A percentile compares a stretch with the other conserved stretches of the same genome.
Conservation (phyloP, 2,329 filamentous ascomycete genomes). For the Colletotrichum sp. region DNA sequence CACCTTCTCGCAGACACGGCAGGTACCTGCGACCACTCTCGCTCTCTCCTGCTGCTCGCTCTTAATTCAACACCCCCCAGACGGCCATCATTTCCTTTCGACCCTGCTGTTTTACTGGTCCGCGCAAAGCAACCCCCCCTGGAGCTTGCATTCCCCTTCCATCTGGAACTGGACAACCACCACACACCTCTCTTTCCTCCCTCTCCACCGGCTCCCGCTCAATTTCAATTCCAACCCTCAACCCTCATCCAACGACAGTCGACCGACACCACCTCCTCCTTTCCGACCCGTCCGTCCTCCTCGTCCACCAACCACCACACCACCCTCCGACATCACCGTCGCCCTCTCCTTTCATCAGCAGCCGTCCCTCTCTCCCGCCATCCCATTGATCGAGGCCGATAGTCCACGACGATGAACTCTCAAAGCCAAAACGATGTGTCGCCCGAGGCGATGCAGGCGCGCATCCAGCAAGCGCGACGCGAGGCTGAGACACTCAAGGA, state of each 20-base stretch:
- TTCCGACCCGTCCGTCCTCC: conserved; percentile 17
- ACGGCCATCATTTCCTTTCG: conserved; percentile 24
- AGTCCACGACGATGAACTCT: conserved; percentile 54
- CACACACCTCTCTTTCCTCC: conserved; percentile 22
- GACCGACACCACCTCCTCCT: conserved; percentile 14
- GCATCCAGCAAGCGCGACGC: conserved; percentile 89
- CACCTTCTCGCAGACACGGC: not conserved
- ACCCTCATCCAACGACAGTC: conserved; percentile 21
- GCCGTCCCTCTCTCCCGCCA: conserved; percentile 13
- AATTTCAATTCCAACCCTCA: conserved; percentile 21
- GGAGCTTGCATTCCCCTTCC: conserved; percentile 26
- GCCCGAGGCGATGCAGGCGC: conserved; percentile 86
- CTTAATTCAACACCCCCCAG: conserved; percentile 17
- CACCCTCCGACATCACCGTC: not conserved
- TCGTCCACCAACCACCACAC: conserved; percentile 8
- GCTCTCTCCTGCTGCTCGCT: not conserved
- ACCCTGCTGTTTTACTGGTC: conserved; percentile 24
- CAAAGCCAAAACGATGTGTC: conserved; percentile 68
- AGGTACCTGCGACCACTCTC: conserved; percentile 3
- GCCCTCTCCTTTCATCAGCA: not conserved
- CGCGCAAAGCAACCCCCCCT: conserved; percentile 21
- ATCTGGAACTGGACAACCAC: conserved; percentile 21
- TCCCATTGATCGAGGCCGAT: conserved; percentile 8
- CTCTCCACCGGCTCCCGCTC: conserved; percentile 20
- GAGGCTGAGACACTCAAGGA: conserved; percentile 98